These are phyloP conservation scores for Penicillium griseofulvum DNA, from an alignment of 2,329 filamentous ascomycete species.

Conservation along the genomic window DNA sequence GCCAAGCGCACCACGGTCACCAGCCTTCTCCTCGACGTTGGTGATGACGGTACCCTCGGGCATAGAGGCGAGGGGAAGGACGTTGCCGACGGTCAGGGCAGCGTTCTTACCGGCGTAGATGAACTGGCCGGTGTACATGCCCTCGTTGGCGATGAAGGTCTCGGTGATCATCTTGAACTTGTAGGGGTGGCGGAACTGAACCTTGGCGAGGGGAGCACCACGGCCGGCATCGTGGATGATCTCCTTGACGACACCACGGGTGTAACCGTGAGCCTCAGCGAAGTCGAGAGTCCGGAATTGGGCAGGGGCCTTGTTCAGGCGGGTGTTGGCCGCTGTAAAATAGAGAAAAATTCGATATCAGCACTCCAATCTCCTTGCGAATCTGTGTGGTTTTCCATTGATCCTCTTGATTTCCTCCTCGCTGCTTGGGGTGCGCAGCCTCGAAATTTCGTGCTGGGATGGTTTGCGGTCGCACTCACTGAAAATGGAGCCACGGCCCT, in stretches of 20 bases:
- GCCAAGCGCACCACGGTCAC: slow-evolving; percentile 93
- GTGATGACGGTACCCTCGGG: slow-evolving; percentile 99
- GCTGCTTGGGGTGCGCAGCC: slow-evolving; percentile 13
- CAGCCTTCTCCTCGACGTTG: slow-evolving; percentile 99
- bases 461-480: slow-evolving; percentile 54
- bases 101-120: slow-evolving; percentile 99
- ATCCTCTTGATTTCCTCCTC: slow-evolving; percentile 9
- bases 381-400: slow-evolving; percentile 7
- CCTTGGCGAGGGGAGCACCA: slow-evolving; percentile 95
- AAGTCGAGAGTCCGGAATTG: slow-evolving; percentile 97
- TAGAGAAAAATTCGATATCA: slow-evolving; percentile 33
- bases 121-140: slow-evolving; percentile 99
- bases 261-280: slow-evolving; percentile 95
- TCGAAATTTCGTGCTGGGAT: slow-evolving; percentile 19
- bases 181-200: slow-evolving; percentile 97
- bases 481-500: slow-evolving; percentile 76
- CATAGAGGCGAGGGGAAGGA: slow-evolving; percentile 89
- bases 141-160: slow-evolving; percentile 99
- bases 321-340: slow-evolving; percentile 69
- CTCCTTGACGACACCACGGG: slow-evolving; percentile 96
- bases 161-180: slow-evolving; percentile 95
- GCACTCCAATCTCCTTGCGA: slow-evolving; percentile 25
- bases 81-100: slow-evolving; percentile 91
- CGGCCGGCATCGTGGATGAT: slow-evolving; percentile 99
- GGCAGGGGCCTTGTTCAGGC: slow-evolving; percentile 90